A percentile compares a stretch with the other conserved stretches of the same genome.
phyloP scores from a whole-genome alignment of 208 protist genomes.

The Leishmania gerbilli region DNA sequence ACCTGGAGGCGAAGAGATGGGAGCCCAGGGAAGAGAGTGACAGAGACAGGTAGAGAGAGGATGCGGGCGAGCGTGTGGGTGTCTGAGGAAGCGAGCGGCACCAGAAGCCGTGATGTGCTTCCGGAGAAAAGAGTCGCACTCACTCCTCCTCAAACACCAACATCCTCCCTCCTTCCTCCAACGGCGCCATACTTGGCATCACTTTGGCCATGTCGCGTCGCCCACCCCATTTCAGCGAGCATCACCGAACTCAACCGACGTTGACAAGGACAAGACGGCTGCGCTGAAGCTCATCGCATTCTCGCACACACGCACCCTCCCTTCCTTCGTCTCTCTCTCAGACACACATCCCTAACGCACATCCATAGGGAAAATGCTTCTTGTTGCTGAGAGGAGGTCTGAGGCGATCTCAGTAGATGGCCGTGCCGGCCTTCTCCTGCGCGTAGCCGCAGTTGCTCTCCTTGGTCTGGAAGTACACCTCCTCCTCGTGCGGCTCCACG shows the following conservation, averaged over 20 bases:
- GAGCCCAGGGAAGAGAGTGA: conserved; percentile 3
- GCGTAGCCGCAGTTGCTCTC: conserved; percentile 38
- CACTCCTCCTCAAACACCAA: background rate
- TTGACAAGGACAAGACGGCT: no score
- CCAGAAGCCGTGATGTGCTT: background rate
- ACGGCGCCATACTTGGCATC: no score
- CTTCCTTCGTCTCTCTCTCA: background rate
- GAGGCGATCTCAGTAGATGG: conserved; percentile 20
- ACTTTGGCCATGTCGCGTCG: background rate
- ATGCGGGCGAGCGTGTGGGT: background rate
- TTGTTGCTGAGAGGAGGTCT: background rate
- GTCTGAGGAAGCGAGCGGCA: background rate
- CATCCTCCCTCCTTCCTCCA: background rate
- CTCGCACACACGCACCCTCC: background rate
- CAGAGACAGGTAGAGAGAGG: background rate
- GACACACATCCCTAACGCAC: background rate
- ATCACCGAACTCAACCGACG: no score
- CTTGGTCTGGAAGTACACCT: conserved; percentile 71
- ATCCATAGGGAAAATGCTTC: background rate
- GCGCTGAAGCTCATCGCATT: background rate
- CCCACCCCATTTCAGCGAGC: background rate
- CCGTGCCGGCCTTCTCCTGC: conserved; percentile 45
- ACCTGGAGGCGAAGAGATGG: background rate
- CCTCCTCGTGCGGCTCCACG: conserved; percentile 28
- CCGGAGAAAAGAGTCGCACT: background rate